Evolutionary conservation across 805 yeast genomes (phyloP), one percentile per base, ranked within the genome.

Genomic region (Candida nemodendra): DNA sequence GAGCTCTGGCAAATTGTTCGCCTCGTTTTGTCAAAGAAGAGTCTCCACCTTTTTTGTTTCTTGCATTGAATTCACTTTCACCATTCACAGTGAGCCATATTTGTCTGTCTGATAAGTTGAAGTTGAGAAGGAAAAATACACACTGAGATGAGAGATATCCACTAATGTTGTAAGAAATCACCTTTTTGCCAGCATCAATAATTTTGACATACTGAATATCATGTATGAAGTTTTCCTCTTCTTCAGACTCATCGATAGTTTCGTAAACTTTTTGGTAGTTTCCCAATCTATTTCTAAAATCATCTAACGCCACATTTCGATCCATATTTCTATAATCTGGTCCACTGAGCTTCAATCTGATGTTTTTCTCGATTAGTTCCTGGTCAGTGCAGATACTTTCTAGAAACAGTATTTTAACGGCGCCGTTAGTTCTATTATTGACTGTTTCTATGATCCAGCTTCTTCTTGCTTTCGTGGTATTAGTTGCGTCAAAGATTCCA

Each of bases 321-420:
- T 91, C 91, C 87, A 89, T 88, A 34, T 81, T 74, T 42, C 74
- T 74, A 65, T 91, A 91, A 64, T 91, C 98, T 0, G 98, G 99
- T 0, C 99, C 99, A 21, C 84, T 77, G 36, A 91, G 69, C 64
- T 91, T 91, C 49, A 93, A 74, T 34, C 86, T 70, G 32, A 91
- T 84, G 61, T 91, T 91, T 44, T 82, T 76, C 54, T 89, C 95
- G 30, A 91, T 81, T 32, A 91, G 77, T 4, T 71, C 70, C 11
- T 79, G 78, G 56, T 90, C 91, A 2, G 87, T 79, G 61, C 98
- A 91, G 9, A 89, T 77, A 48, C 95, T 84, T 56, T 91, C 99
- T 19, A 72, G 48, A 43, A 72, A 72, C 26, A 72, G 45, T 16
- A 72, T 61, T 34, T 69, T 66, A 18, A 64, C 57, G 3, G 56